Evolutionary conservation across 352 stramenopile species (phyloP).

Genomic region (Globisporangium emineosum): DNA sequence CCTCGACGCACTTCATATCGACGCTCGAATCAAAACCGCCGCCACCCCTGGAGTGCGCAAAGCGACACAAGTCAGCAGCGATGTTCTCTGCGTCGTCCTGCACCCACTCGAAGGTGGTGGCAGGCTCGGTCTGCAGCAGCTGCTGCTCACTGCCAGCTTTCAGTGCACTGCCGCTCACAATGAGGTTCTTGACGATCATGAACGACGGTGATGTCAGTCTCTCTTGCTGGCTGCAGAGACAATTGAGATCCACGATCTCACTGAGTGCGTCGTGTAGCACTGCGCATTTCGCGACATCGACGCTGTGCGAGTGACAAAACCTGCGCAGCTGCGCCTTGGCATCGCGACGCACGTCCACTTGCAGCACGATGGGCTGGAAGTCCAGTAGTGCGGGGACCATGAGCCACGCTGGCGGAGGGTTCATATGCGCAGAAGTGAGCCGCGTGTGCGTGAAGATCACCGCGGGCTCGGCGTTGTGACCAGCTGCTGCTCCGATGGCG

Average conservation of each 20-base stretch:
- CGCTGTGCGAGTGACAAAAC: conserved; percentile 39
- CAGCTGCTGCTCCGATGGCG: conserved; percentile 2
- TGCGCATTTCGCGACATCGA: conserved; percentile 24
- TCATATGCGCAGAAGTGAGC: neutral
- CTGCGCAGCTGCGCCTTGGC: conserved; percentile 27
- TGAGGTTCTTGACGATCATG: conserved; percentile 33
- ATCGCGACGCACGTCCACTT: conserved; percentile 26
- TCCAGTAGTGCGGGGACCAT: conserved; percentile 46
- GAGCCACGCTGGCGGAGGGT: conserved; percentile 18
- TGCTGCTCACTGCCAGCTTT: neutral
- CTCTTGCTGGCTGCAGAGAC: conserved; percentile 21
- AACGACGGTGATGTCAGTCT: conserved; percentile 27
- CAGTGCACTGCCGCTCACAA: conserved; percentile 11
- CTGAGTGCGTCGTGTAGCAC: conserved; percentile 26
- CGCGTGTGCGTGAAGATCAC: conserved; percentile 16
- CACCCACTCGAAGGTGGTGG: conserved; percentile 26
- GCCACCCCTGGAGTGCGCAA: conserved; percentile 13
- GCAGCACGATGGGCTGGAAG: conserved; percentile 43
- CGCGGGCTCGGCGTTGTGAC: neutral
- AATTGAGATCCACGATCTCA: conserved; percentile 28
- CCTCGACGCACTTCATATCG: conserved; percentile 15
- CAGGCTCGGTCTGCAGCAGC: neutral
- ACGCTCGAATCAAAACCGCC: neutral
- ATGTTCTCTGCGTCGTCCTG: conserved; percentile 37
- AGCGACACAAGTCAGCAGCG: conserved; percentile 39